Evolutionary conservation across 139 green algal genomes (phyloP), one percentile per base, ranked within the genome.

Genomic region (Diplosphaera chodatii): DNA sequence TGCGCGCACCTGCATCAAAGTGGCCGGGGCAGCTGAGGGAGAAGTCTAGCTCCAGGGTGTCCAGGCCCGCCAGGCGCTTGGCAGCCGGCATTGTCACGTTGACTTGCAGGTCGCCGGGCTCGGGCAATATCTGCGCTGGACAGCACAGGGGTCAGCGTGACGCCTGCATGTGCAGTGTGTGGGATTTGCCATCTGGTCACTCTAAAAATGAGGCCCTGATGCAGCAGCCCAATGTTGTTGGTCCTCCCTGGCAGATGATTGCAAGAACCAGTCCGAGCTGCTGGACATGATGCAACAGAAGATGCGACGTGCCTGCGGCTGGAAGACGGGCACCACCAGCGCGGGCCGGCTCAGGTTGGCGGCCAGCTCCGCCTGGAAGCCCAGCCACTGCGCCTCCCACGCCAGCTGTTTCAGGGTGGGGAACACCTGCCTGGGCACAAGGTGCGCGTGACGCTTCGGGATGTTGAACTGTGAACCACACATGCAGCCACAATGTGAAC

Each of bases 361-460:
- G 0, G 37, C 3, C 31, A 80, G 75, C 28, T 73, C 23, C 6
- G 63, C 33, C 64, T 69, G 29, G 34, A 76, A 80, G 18, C 56
- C 22, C 55, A 74, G 69, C 75, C 75, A 80, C 69, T 80, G 75
- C 6, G 69, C 75, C 20, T 70, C 71, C 78, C 78, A 83, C 37
- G 63, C 74, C 23, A 77, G 59, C 66, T 80, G 78, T 72, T 55
- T 74, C 5, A 82, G 68, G 32, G 64, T 71, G 10, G 77, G 69
- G 40, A 73, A 73, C 31, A 73, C 76, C 55, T 48, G n/a, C n/a
- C n/a, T n/a, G n/a, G n/a, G n/a, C n/a, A n/a, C n/a, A n/a, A n/a
- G n/a, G n/a, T n/a, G n/a, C n/a, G n/a, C n/a, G n/a, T n/a, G n/a
- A n/a, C n/a, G n/a, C n/a, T n/a, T n/a, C n/a, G n/a, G n/a, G n/a